A percentile compares a stretch with the other conserved stretches of the same genome.
Evolutionary conservation across 2,329 filamentous ascomycete genomes (phyloP).

Genomic region (Colletotrichum euphorbiae): DNA sequence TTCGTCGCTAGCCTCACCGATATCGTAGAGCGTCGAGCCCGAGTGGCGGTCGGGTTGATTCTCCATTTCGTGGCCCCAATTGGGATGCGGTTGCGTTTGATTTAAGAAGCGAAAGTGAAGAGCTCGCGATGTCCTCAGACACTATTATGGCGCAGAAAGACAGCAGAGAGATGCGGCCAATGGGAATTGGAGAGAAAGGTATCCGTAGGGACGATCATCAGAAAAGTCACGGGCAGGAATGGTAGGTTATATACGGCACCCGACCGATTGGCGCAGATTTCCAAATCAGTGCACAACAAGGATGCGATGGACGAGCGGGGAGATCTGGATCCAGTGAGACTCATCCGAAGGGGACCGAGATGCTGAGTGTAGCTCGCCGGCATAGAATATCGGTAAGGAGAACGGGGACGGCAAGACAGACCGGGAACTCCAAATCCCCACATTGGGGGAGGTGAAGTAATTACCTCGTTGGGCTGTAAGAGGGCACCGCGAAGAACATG

Average conservation of each 20-base stretch:
- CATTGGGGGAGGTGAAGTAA: not conserved
- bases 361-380: constrained; percentile 18
- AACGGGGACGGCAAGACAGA: constrained; percentile 27
- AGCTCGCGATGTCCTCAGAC: not conserved
- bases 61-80: constrained; percentile 17
- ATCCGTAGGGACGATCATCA: not conserved
- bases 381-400: constrained; percentile 33
- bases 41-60: constrained; percentile 32
- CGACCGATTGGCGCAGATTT: constrained; percentile 13
- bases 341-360: constrained; percentile 23
- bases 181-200: not conserved
- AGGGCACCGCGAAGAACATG: not conserved
- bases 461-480: not conserved
- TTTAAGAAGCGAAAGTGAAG: not conserved
- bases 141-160: not conserved
- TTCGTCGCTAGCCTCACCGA: constrained; percentile 49
- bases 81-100: not conserved
- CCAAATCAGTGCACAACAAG: constrained; percentile 9
- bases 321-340: constrained; percentile 26
- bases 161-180: not conserved
- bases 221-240: not conserved
- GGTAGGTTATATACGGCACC: constrained; percentile 20
- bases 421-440: constrained; percentile 37
- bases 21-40: constrained; percentile 53
- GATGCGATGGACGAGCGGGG: constrained; percentile 20